phyloP scores from a whole-genome alignment of 345 rosid genomes.

The Pelargonium nanum region DNA sequence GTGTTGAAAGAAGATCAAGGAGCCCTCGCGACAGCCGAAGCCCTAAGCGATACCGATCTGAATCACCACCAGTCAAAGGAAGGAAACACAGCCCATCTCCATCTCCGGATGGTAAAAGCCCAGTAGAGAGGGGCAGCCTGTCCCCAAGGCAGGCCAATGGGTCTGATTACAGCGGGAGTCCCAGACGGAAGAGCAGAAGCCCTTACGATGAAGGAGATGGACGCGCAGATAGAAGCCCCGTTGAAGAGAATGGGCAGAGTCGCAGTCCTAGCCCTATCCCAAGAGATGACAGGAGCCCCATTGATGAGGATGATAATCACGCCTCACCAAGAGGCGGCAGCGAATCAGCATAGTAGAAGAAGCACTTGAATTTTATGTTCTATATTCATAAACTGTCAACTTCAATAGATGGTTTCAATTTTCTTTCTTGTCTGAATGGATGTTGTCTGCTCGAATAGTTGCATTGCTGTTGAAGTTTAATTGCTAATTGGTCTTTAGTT shows the following conservation, averaged over 20 bases:
- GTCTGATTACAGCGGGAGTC: slow-evolving; percentile 46
- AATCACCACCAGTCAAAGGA: slow-evolving; percentile 36
- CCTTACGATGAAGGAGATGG: slow-evolving; percentile 26
- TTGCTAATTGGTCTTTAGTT: no score
- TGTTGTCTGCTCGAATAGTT: no score
- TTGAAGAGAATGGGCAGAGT: slow-evolving; percentile 46
- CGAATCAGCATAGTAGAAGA: slow-evolving; percentile 18
- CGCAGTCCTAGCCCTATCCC: slow-evolving; percentile 28
- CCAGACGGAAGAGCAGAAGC: slow-evolving; percentile 42
- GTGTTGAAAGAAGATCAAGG: slow-evolving; percentile 25
- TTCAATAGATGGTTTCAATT: no score
- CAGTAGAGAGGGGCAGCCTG: slow-evolving; percentile 21
- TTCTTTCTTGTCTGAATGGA: no score
- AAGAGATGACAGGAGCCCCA: slow-evolving; percentile 36
- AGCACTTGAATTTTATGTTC: neutral
- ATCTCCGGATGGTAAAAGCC: slow-evolving; percentile 42
- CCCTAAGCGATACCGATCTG: slow-evolving; percentile 21
- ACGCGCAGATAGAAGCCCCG: slow-evolving; percentile 34
- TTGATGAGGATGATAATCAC: slow-evolving; percentile 31
- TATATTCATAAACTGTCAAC: neutral
- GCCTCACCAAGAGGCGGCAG: slow-evolving; percentile 29
- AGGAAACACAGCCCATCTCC: slow-evolving; percentile 43
- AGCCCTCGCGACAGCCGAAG: slow-evolving; percentile 5
- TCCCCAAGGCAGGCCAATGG: slow-evolving; percentile 43
- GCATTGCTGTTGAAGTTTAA: no score